Evolutionary conservation across 1,284 basidiomycete species (phyloP), one percentile per base, ranked within the genome.

Genomic region (Trametes versicolor): DNA sequence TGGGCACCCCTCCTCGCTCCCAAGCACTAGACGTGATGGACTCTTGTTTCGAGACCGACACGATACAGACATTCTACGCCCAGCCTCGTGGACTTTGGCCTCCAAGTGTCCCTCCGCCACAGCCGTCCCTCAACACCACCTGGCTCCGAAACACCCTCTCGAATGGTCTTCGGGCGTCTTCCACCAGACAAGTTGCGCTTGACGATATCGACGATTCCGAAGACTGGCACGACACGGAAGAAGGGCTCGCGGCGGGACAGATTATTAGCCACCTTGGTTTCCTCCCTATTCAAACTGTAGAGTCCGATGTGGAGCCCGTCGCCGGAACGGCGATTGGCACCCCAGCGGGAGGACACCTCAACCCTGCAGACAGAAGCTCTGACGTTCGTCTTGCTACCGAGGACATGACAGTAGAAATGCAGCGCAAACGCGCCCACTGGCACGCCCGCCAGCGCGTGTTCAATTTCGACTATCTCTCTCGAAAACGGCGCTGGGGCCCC

Each of bases 401-500:
- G 12, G 47, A 12, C 10, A 27, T 27, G 47, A 10, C 47, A 2
- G 25, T 25, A 17, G 47, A 27, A 25, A 17, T 13, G 3, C 47
- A 48, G 21, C 47, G 23, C 21, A 43, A 43, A 2, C 41, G 68
- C n/a, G 68, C 67, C 13, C 63, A 61, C 12, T 45, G 63, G 41
- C 41, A n/a, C 19, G 41, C 85, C 0, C 76, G 82, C 23, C 76
- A 76, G 50, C 77, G 77, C 34, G 83, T 82, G 5, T 86, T 86
- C 67, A 77, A 83, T 60, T 80, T 86, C 72, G 73, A 76, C n/a
- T 87, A 85, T 59, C 76, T 85, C 21, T 74, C 73, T 15, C 71
- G 72, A 1, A 75, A 80, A 36, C 75, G 84, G 21, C 68, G 76
- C 25, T 86, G 79, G 78, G 84, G 85, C 0, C 84, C 84, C 0